Evolutionary conservation across 257 asterid species (phyloP), one percentile per base, ranked within the genome.

Genomic region (Solanum clarkiae): DNA sequence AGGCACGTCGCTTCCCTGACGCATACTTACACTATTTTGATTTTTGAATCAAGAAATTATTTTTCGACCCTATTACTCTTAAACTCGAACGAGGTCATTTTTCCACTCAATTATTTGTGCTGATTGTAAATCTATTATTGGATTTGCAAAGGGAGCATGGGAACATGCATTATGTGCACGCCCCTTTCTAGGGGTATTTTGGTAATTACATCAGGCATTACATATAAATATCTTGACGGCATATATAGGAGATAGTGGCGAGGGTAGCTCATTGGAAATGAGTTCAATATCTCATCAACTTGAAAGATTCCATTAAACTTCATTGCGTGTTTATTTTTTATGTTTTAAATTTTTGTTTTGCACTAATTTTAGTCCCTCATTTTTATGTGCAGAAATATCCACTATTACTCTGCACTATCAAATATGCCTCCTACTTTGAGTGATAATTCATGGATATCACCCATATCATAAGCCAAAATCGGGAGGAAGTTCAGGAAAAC

Each of bases 381-480:
- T 81, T 69, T 87, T 84, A 84, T 90, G 91, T 97, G 97, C 62
- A 75, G 82, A 14, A 0, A 8, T 24, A 89, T 80, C 53, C 66
- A 47, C 89, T 53, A 81, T 80, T 49, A 79, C 75, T 77, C 80
- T 80, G 79, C 72, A 80, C 83, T 70, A 66, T 63, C 89, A 60
- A 88, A 89, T 42, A 80, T 68, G 36, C 87, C 86, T 83, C 91
- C 92, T 2, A 85, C 77, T 83, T 83, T 90, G 99, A 88, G 94
- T 96, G 74, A 88, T 92, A 86, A 94, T 96, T 86, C 98, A 96
- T 85, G 98, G 97, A 70, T 93, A 95, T 89, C 95, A 92, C 84
- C 97, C 95, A 83, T 91, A 91, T 86, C 85, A 86, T 87, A 92
- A 87, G 79, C 85, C 84, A 69, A 87, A 80, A 47, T 92, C 88